Evolutionary conservation across 2,329 filamentous ascomycete genomes (phyloP).

Genomic region (Nothophoma quercina): DNA sequence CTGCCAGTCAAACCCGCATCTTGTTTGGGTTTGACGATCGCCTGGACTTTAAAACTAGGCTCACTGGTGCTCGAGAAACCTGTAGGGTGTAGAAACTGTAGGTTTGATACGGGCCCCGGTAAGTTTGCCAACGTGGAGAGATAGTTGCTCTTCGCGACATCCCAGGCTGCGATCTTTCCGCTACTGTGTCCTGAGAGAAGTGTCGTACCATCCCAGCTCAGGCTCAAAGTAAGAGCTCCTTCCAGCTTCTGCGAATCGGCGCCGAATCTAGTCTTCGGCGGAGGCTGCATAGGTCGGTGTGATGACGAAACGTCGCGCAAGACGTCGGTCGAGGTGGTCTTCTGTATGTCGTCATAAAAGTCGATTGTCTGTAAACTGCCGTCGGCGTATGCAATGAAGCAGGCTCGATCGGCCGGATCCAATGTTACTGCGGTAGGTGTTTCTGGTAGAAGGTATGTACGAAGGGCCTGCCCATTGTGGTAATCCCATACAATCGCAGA

Average conservation of each 20-base stretch:
- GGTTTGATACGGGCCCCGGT: slow-evolving; percentile 82
- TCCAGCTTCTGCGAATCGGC: slow-evolving; percentile 70
- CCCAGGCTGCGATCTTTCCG: slow-evolving; percentile 83
- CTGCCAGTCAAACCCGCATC: slow-evolving; percentile 56
- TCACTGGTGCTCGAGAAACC: slow-evolving; percentile 50
- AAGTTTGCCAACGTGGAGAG: slow-evolving; percentile 73
- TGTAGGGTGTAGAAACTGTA: slow-evolving; percentile 73
- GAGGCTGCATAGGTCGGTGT: slow-evolving; percentile 58
- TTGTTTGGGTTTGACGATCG: slow-evolving; percentile 82
- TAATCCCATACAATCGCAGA: slow-evolving; percentile 95
- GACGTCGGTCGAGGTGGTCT: slow-evolving; percentile 49
- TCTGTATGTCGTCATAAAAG: slow-evolving; percentile 65
- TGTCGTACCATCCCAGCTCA: slow-evolving; percentile 83
- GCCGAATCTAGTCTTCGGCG: slow-evolving; percentile 51
- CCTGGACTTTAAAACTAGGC: slow-evolving; percentile 60
- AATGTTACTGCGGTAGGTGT: slow-evolving; percentile 75
- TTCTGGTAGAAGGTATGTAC: slow-evolving; percentile 82
- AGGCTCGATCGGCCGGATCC: slow-evolving; percentile 82
- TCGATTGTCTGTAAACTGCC: slow-evolving; percentile 82
- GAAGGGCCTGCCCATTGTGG: slow-evolving; percentile 74
- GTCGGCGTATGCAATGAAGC: slow-evolving; percentile 82
- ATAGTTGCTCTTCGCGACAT: slow-evolving; percentile 74
- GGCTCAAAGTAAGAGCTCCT: slow-evolving; percentile 69
- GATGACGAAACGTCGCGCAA: slow-evolving; percentile 63
- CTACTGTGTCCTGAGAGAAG: slow-evolving; percentile 82